Base-by-base conservation (phyloP, 1,284 basidiomycete species). In the Melampsora americana region DNA sequence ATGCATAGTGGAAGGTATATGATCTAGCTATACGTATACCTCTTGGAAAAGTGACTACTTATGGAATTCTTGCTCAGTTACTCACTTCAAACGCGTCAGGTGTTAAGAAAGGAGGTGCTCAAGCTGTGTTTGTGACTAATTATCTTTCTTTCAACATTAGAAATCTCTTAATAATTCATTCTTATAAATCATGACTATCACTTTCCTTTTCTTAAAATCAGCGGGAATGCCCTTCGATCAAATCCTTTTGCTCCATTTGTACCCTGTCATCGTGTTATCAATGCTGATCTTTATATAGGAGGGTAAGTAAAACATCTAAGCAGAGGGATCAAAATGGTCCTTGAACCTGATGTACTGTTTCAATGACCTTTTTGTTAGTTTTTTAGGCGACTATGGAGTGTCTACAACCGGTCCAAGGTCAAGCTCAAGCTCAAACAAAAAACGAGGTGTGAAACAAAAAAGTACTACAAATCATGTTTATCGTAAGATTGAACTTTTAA, bases 261-360 rank as follows among this genome's bases (percentile, higher is more conserved):
- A 11, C 89, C 89, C 0, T 90, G 89, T 72, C 89, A 90, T 79
- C 86, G 89, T 42, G 85, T 90, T 68, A 86, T 90, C 32, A 87
- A 88, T 0, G 87, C 88, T 1, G 86, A 85, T 77, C 79, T 85
- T 11, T 88, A 85, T 73, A 83, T 89, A 23, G 88, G 88, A 2
- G 79, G 80, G 61, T 64, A 64, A 39, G 35, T 35, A 16, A 9
- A 9, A 30, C 6, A 20, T 64, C 28, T 9, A 11, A 42, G 12
- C 3, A 35, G 35, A 35, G 9, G 9, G 5, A 35, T 9, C 5
- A 9, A 35, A 35, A 35, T 9, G 3, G 35, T 35, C 9, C 9
- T 9, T 9, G 39, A 9, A 42, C 39, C 11, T 42, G 39, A 42
- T 11, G 11, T 12, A 50, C n/a, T 50, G 46, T 23, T 23, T n/a